A percentile compares a stretch with the other conserved stretches of the same genome.
These are phyloP conservation scores for Phytophthora litchii DNA, from an alignment of 352 stramenopile genomes.

Conservation along the genomic window DNA sequence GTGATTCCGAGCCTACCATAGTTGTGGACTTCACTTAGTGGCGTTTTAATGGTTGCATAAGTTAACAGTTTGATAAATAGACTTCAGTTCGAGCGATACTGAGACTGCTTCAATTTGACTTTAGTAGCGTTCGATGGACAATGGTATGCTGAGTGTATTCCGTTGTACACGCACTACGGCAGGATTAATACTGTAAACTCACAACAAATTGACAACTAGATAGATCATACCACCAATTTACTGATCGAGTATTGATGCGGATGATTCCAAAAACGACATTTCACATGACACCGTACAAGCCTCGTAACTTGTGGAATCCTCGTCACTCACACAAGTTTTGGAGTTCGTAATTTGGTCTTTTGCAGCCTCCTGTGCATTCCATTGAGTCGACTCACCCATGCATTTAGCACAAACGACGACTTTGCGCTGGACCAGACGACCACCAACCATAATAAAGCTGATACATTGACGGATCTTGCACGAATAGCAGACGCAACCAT, in stretches of 20 bases:
- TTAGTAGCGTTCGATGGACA: no score
- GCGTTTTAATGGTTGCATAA: no score
- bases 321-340: slow-evolving; percentile 21
- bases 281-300: slow-evolving; percentile 19
- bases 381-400: slow-evolving; percentile 38
- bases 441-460: slow-evolving; percentile 38
- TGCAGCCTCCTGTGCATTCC: slow-evolving; percentile 31
- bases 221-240: slow-evolving; percentile 8
- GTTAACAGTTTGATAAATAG: no score
- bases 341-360: slow-evolving; percentile 25
- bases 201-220: slow-evolving; percentile 6
- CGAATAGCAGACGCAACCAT: slow-evolving; percentile 38
- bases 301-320: slow-evolving; percentile 11
- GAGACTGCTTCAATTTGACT: no score
- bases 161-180: background rate
- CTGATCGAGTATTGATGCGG: slow-evolving; percentile 10
- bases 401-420: slow-evolving; percentile 46
- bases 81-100: no score
- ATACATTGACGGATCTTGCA: slow-evolving; percentile 47
- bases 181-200: background rate
- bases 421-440: slow-evolving; percentile 37
- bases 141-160: slow-evolving; percentile 1
- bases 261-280: slow-evolving; percentile 21
- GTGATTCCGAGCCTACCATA: no score
- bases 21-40: no score